A percentile compares a stretch with the other conserved stretches of the same genome.
Evolutionary conservation across 306 rosid species (phyloP).

Genomic region (Biancaea sappan): DNA sequence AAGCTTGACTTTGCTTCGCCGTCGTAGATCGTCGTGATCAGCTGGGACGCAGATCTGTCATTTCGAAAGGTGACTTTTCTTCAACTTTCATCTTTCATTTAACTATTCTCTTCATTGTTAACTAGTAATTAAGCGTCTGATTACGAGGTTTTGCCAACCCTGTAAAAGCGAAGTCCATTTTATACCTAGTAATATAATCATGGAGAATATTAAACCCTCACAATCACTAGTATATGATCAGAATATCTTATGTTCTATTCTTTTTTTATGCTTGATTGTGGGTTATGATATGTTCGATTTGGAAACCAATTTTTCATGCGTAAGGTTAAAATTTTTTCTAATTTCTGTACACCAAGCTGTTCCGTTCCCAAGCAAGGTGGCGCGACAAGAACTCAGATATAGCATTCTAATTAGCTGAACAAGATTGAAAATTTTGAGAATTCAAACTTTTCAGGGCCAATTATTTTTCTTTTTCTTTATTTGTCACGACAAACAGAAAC

Average conservation of each 20-base stretch:
- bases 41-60: not conserved
- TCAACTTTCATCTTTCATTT: not conserved
- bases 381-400: not conserved
- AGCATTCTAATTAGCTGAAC: not conserved
- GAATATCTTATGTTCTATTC: not conserved
- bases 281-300: conserved; percentile 3
- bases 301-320: not conserved
- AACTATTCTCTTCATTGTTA: not conserved
- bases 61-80: conserved; percentile 34
- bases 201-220: too few relatives aligned
- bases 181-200: too few relatives aligned
- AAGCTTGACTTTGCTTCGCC: not conserved
- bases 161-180: not conserved
- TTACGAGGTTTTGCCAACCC: not conserved
- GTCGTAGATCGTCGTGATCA: not conserved
- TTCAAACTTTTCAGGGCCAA: not conserved
- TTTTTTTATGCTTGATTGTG: not conserved
- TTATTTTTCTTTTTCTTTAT: not conserved
- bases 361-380: conserved; percentile 27
- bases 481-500: not conserved
- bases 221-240: not conserved
- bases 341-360: not conserved
- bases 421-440: not conserved
- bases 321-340: conserved; percentile 5
- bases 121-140: conserved; percentile 19